A percentile compares a stretch with the other conserved stretches of the same genome.
phyloP scores from a whole-genome alignment of 257 asterid genomes.

The Capsicum rhomboideum region DNA sequence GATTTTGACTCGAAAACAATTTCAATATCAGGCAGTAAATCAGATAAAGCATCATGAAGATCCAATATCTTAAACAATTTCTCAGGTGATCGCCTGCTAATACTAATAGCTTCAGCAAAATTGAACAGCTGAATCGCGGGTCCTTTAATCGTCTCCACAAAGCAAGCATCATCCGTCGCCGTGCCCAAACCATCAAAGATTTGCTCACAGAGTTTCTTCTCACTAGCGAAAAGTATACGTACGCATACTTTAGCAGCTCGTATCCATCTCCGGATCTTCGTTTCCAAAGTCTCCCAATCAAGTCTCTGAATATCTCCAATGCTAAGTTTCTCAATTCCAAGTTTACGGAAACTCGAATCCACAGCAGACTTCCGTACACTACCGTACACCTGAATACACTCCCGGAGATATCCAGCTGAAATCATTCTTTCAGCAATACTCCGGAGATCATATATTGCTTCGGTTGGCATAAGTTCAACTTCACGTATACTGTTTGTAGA shows the following conservation, averaged over 20 bases:
- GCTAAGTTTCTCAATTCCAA: conserved; percentile 30
- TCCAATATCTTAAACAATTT: conserved; percentile 37
- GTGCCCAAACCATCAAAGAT: conserved; percentile 29
- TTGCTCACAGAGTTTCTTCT: conserved; percentile 27
- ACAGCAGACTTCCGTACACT: conserved; percentile 31
- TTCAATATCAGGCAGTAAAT: conserved; percentile 24
- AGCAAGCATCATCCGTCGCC: conserved; percentile 28
- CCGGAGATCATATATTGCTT: conserved; percentile 24
- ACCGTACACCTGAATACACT: conserved; percentile 32
- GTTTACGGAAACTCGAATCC: conserved; percentile 19
- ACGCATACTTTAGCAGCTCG: conserved; percentile 28
- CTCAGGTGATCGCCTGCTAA: conserved; percentile 35
- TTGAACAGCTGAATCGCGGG: conserved; percentile 32
- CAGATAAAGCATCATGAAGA: conserved; percentile 28
- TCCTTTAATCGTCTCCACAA: conserved; percentile 30
- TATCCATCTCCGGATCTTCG: conserved; percentile 32
- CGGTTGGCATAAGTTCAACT: conserved; percentile 15
- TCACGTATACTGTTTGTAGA: conserved; percentile 14
- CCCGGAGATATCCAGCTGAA: conserved; percentile 19
- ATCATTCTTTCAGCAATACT: conserved; percentile 31
- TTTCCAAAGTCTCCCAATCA: conserved; percentile 32
- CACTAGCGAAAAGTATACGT: conserved; percentile 26
- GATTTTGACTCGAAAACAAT: conserved; percentile 28
- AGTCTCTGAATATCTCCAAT: conserved; percentile 35
- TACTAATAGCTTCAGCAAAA: conserved; percentile 39